A percentile compares a stretch with the other conserved stretches of the same genome.
These are phyloP conservation scores for Rhizopogon vinicolor DNA, from an alignment of 768 basidiomycete species.

Conservation along the genomic window DNA sequence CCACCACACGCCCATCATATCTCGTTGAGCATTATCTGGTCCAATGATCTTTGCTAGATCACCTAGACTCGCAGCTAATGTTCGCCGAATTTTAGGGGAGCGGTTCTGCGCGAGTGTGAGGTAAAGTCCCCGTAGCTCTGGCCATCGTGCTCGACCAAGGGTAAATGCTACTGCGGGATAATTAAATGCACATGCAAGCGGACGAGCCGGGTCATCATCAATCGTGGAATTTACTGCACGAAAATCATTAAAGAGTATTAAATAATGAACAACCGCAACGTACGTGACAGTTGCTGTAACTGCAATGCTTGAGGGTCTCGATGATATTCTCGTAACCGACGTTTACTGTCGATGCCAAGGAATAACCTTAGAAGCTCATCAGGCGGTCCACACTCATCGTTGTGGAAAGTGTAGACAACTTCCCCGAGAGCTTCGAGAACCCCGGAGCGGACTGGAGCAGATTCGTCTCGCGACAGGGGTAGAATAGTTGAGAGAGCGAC, in stretches of 20 bases:
- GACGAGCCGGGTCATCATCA: slow-evolving; percentile 64
- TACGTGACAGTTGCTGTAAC: slow-evolving; percentile 14
- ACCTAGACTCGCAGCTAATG: slow-evolving; percentile 84
- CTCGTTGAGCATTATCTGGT: slow-evolving; percentile 54
- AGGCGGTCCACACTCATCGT: slow-evolving; percentile 61
- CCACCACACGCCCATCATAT: slow-evolving; percentile 73
- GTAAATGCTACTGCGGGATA: slow-evolving; percentile 88
- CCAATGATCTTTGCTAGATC: slow-evolving; percentile 88
- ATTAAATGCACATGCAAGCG: slow-evolving; percentile 83
- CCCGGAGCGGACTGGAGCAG: slow-evolving; percentile 67
- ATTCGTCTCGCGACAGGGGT: slow-evolving; percentile 59
- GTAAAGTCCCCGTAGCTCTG: slow-evolving; percentile 65
- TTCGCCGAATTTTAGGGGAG: slow-evolving; percentile 62
- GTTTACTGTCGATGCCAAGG: slow-evolving; percentile 52
- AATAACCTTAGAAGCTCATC: slow-evolving; percentile 71
- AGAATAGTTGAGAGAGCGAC: slow-evolving; percentile 65
- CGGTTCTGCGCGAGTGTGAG: slow-evolving; percentile 56
- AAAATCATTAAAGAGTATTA: slow-evolving; percentile 5
- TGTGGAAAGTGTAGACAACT: slow-evolving; percentile 78
- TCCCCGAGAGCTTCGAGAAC: slow-evolving; percentile 87
- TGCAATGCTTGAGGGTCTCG: slow-evolving; percentile 16
- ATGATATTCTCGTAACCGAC: slow-evolving; percentile 34
- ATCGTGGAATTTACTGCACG: slow-evolving; percentile 28
- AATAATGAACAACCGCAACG: not conserved
- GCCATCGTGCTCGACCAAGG: slow-evolving; percentile 74